phyloP scores from a whole-genome alignment of 2,329 filamentous ascomycete species.

The Phaeoacremonium minimum region DNA sequence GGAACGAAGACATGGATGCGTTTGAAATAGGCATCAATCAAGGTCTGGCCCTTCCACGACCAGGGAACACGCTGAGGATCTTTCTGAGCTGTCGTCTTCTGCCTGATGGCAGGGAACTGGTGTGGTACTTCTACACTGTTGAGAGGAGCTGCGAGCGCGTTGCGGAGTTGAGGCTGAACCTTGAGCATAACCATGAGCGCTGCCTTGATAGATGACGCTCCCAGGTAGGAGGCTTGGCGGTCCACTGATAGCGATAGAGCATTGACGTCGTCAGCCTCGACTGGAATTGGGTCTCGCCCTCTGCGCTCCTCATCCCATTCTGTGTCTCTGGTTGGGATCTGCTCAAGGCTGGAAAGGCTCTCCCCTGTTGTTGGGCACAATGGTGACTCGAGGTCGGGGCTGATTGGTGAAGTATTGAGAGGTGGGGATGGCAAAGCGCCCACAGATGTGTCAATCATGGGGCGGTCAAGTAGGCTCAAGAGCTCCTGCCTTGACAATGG shows the following conservation, averaged over 20 bases:
- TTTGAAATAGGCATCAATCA: constrained; percentile 74
- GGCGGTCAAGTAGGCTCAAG: constrained; percentile 49
- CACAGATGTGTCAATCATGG: constrained; percentile 30
- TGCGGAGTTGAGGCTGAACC: constrained; percentile 42
- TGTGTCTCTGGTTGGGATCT: constrained; percentile 60
- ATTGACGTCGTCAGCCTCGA: constrained; percentile 67
- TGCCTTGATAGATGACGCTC: constrained; percentile 71
- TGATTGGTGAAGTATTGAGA: constrained; percentile 42
- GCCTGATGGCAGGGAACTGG: constrained; percentile 37
- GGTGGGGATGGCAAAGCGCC: constrained; percentile 48
- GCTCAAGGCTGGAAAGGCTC: constrained; percentile 53
- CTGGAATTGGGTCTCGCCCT: constrained; percentile 51
- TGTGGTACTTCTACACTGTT: constrained; percentile 40
- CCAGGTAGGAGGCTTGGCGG: constrained; percentile 62
- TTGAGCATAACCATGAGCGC: constrained; percentile 68
- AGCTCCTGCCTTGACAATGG: constrained; percentile 56
- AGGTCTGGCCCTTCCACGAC: constrained; percentile 61
- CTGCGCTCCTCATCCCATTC: constrained; percentile 64
- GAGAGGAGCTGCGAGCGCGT: constrained; percentile 40
- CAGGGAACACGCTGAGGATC: constrained; percentile 48
- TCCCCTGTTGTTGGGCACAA: constrained; percentile 45
- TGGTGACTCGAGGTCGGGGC: constrained; percentile 43
- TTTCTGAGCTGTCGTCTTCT: constrained; percentile 36
- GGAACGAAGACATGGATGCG: constrained; percentile 68
- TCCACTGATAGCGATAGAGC: constrained; percentile 59